Evolutionary conservation across 2,329 filamentous ascomycete genomes (phyloP), one percentile per base, ranked within the genome.

Genomic region (Aspergillus sp.): DNA sequence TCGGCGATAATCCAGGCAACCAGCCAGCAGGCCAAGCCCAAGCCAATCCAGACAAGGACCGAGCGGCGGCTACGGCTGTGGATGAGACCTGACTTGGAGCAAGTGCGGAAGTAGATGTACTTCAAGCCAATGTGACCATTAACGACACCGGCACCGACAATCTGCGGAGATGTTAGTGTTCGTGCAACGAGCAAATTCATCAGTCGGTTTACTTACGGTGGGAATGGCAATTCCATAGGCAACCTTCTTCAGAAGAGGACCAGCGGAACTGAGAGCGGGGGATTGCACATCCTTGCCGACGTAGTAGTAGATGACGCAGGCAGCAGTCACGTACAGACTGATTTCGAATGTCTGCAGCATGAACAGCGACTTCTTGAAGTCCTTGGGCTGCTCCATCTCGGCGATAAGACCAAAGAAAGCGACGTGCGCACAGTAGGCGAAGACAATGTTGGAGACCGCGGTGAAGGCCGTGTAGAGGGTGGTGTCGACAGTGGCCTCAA

Each of bases 121-220:
- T 88, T 89, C 36, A 80, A 80, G 1, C 85, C 86, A 1, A 90
- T 86, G 61, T 88, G 84, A 4, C 83, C 86, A 67, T 88, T 86
- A 62, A 91, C 86, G 5, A 90, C 86, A 50, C 88, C 88, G 0
- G 87, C 85, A 52, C 90, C 83, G 36, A 90, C 78, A 60, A 90
- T 90, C 71, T 73, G 54, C 7, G 17, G 13, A 8, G 15, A 5
- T 8, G 11, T 57, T 13, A 61, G 44, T 11, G 5, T 21, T 13
- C 10, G 19, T 54, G n/a, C 8, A 27, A 15, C 10, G 1, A 21
- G 2, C 6, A 44, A 41, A 6, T 15, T 7, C 13, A 17, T 6
- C 6, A 15, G 10, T 11, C 0, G 13, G 23, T 3, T 32, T 30
- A 7, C 64, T 30, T 54, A 76, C 73, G 3, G 88, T 89, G 8